phyloP scores from a whole-genome alignment of 2,329 filamentous ascomycete species.

The Colletotrichum australisinense region DNA sequence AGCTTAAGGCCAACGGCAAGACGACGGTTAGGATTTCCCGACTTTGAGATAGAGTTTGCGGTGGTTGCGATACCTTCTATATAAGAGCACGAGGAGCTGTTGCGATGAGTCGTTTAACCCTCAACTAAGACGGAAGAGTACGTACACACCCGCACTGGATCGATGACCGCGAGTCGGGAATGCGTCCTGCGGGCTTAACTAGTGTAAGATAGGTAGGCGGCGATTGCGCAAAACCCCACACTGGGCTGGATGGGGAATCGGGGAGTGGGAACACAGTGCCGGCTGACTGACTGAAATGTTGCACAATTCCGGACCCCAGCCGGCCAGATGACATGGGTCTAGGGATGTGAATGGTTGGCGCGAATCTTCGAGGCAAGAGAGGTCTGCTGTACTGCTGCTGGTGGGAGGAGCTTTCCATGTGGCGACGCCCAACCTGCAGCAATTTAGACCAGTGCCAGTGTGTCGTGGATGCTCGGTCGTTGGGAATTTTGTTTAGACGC shows the following conservation, averaged over 20 bases:
- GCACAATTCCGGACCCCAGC: neutral
- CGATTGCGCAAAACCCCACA: constrained; percentile 9
- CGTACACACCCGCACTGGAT: neutral
- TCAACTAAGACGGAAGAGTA: constrained; percentile 10
- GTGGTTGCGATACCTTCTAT: neutral
- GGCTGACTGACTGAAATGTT: neutral
- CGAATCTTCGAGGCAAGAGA: constrained; percentile 18
- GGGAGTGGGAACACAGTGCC: constrained; percentile 3
- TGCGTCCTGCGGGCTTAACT: neutral
- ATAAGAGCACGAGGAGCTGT: neutral
- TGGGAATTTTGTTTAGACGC: constrained; percentile 1
- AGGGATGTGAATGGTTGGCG: constrained; percentile 18
- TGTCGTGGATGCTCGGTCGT: constrained; percentile 12
- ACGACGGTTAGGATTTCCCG: neutral
- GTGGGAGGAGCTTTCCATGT: constrained; percentile 14
- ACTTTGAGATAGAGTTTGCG: neutral
- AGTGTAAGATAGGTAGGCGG: neutral
- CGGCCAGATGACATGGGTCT: constrained; percentile 19
- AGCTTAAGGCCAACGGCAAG: neutral
- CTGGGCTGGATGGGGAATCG: neutral
- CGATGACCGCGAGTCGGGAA: neutral
- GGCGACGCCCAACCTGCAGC: constrained; percentile 1
- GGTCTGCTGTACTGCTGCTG: neutral
- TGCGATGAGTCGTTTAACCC: neutral
- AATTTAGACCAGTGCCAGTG: constrained; percentile 10